These are phyloP conservation scores for Candida coleopterorum DNA, from an alignment of 805 yeast genomes.

Conservation along the genomic window DNA sequence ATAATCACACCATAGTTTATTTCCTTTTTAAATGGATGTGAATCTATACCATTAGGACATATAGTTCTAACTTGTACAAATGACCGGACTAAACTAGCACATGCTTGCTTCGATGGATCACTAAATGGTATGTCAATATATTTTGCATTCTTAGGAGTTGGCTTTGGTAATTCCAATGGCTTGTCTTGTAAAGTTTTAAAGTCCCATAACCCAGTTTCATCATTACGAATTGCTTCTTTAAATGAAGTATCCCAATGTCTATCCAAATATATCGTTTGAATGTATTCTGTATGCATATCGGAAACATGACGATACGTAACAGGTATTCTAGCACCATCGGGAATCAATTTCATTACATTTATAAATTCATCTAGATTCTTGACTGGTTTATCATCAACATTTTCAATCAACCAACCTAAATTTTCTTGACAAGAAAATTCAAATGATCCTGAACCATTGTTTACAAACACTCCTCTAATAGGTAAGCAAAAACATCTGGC, in stretches of 20 bases:
- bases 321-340: conserved; percentile 70
- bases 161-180: conserved; percentile 51
- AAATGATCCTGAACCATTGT: conserved; percentile 76
- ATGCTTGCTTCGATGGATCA: conserved; percentile 34
- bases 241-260: conserved; percentile 81
- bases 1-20: conserved; percentile 74
- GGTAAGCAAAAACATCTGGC: conserved; percentile 84
- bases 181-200: conserved; percentile 50
- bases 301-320: conserved; percentile 71
- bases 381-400: conserved; percentile 69
- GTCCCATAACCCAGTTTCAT: conserved; percentile 54
- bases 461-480: conserved; percentile 76
- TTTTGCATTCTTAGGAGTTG: conserved; percentile 59
- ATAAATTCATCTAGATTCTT: conserved; percentile 73
- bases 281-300: conserved; percentile 70
- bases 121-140: conserved; percentile 66
- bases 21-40: conserved; percentile 57
- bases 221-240: conserved; percentile 60
- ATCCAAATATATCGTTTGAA: conserved; percentile 66
- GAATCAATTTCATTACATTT: conserved; percentile 71
- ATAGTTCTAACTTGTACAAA: conserved; percentile 67
- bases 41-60: conserved; percentile 71
- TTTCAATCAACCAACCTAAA: conserved; percentile 77
- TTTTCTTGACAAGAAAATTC: conserved; percentile 52
- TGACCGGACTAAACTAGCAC: conserved; percentile 56